Evolutionary conservation across 495 filamentous ascomycete species (phyloP).

Genomic region (Patellaria atrata): DNA sequence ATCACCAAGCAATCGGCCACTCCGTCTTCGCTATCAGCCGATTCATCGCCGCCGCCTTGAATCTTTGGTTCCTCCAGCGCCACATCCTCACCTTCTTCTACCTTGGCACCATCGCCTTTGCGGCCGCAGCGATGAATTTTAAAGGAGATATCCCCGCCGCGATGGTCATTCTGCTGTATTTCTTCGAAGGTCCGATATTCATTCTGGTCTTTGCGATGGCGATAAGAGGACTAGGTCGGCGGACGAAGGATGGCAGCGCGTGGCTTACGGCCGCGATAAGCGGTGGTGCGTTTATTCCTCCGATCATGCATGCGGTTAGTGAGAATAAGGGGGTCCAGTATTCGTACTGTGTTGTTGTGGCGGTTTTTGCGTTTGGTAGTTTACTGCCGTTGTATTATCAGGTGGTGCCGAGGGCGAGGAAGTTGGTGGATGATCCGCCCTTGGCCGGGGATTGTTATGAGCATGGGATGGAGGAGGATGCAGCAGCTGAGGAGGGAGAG

Average conservation of each 20-base stretch:
- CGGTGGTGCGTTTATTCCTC: conserved; percentile 43
- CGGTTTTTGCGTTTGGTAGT: conserved; percentile 40
- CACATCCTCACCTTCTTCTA: conserved; percentile 45
- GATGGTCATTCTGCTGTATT: conserved; percentile 40
- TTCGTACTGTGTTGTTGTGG: conserved; percentile 43
- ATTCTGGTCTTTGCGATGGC: conserved; percentile 47
- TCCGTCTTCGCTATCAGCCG: conserved; percentile 47
- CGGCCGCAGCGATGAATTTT: conserved; percentile 39
- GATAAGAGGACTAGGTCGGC: conserved; percentile 43
- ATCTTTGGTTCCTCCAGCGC: conserved; percentile 45
- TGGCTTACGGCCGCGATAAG: conserved; percentile 40
- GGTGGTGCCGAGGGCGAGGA: conserved; percentile 38
- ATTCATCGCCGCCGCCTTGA: conserved; percentile 42
- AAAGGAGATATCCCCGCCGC: conserved; percentile 32
- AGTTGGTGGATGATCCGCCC: conserved; percentile 50
- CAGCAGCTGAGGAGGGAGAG: too few relatives aligned
- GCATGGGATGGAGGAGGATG: too few relatives aligned
- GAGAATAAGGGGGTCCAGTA: conserved; percentile 28
- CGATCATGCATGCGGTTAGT: conserved; percentile 35
- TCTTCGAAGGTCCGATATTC: conserved; percentile 46
- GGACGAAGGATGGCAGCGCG: conserved; percentile 44
- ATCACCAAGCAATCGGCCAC: conserved; percentile 41
- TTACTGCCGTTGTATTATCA: conserved; percentile 50
- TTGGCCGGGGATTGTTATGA: too few relatives aligned
- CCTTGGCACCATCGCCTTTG: conserved; percentile 39